Percentiles rank a stretch among this genome's conserved stretches.
phyloP scores from a whole-genome alignment of 768 basidiomycete species.

The Russula brevipes region DNA sequence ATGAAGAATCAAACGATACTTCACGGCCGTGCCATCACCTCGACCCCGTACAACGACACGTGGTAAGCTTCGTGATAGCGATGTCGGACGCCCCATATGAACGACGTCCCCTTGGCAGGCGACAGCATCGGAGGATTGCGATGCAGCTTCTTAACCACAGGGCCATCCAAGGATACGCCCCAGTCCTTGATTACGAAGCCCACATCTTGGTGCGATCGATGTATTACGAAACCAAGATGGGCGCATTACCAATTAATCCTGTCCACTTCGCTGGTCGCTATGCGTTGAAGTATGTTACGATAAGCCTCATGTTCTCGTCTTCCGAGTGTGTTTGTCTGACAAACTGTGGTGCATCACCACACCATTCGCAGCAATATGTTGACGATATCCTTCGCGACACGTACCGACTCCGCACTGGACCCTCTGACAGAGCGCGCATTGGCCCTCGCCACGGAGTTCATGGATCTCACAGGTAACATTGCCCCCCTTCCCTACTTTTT shows the following conservation, averaged over 20 bases:
- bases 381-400: constrained; percentile 40
- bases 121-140: constrained; percentile 42
- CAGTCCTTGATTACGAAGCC: constrained; percentile 39
- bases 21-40: constrained; percentile 41
- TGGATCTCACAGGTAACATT: constrained; percentile 32
- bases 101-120: constrained; percentile 28
- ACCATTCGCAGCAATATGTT: constrained; percentile 40
- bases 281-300: constrained; percentile 26
- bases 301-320: neutral
- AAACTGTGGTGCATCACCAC: neutral
- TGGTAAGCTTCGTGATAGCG: constrained; percentile 31
- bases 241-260: constrained; percentile 36
- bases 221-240: constrained; percentile 33
- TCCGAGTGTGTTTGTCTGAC: neutral
- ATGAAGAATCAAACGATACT: constrained; percentile 44
- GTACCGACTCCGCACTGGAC: constrained; percentile 38
- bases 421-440: constrained; percentile 38
- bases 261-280: constrained; percentile 38
- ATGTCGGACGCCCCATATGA: neutral
- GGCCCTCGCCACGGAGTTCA: constrained; percentile 41
- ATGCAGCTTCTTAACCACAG: constrained; percentile 32
- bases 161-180: constrained; percentile 36
- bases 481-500: neutral
- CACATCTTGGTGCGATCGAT: constrained; percentile 37
- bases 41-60: constrained; percentile 40